phyloP scores from a whole-genome alignment of 2,329 filamentous ascomycete species.

The Salinomyces thailandicus region DNA sequence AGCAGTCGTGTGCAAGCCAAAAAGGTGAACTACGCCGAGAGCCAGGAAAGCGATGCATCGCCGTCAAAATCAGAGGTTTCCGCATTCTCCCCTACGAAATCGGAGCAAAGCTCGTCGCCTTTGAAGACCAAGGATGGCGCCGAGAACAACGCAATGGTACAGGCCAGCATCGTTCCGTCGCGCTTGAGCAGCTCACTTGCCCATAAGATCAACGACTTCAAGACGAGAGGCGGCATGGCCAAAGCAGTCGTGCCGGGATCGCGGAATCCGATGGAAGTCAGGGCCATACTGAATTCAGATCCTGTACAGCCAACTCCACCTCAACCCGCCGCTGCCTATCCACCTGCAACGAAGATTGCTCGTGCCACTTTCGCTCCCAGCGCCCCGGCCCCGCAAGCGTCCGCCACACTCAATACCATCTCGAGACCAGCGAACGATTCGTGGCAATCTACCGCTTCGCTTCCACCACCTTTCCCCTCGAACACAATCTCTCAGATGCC shows the following conservation, averaged over 20 bases:
- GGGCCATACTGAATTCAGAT: constrained; percentile 2
- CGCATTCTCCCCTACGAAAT: constrained; percentile 8
- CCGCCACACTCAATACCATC: too few species aligned
- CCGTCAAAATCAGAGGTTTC: constrained; percentile 9
- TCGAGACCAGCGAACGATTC: too few species aligned
- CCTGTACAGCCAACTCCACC: background rate
- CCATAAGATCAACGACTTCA: constrained; percentile 3
- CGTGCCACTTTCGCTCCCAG: too few species aligned
- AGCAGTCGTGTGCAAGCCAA: constrained; percentile 11
- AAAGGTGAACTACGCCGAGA: constrained; percentile 12
- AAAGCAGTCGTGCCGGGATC: background rate
- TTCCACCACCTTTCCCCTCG: too few species aligned
- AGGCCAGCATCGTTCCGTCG: too few species aligned
- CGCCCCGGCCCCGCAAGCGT: too few species aligned
- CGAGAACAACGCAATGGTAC: too few species aligned
- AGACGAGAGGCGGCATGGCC: background rate
- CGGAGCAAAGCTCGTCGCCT: constrained; percentile 6
- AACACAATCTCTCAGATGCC: too few species aligned
- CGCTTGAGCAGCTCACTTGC: constrained; percentile 1
- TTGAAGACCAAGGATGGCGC: background rate
- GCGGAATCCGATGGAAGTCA: constrained; percentile 2
- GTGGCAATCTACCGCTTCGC: too few species aligned
- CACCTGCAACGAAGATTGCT: background rate
- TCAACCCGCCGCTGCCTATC: background rate
- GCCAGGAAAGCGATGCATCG: constrained; percentile 1